These are phyloP conservation scores for Cercophora newfieldiana DNA, from an alignment of 495 filamentous ascomycete species.

Conservation along the genomic window DNA sequence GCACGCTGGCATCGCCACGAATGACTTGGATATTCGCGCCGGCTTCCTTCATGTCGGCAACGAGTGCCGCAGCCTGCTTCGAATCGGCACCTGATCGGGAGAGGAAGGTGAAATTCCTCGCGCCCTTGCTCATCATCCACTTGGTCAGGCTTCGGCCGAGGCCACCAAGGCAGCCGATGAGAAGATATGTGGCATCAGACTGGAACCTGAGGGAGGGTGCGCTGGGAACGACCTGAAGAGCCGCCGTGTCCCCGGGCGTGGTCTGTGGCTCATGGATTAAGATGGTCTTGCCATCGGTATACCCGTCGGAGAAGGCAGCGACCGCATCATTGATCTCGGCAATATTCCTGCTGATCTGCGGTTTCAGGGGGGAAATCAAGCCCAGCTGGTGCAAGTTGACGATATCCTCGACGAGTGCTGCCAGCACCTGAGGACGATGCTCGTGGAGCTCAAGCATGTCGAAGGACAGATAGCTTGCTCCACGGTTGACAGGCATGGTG, in stretches of 20 bases:
- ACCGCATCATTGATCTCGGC: no score
- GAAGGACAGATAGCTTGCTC: conserved; percentile 24
- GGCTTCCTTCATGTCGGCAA: background rate
- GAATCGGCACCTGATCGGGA: conserved; percentile 1
- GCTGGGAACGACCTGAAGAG: no score
- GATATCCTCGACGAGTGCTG: background rate
- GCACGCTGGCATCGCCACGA: conserved; percentile 1
- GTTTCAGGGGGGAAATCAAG: no score
- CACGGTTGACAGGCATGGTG: conserved; percentile 21
- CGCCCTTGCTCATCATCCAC: conserved; percentile 62
- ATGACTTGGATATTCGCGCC: conserved; percentile 8
- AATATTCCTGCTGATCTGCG: no score
- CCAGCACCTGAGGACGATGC: conserved; percentile 7
- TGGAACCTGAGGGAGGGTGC: conserved; percentile 3
- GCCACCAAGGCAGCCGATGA: conserved; percentile 66
- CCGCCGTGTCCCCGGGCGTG: no score
- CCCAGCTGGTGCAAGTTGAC: no score
- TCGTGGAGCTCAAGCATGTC: conserved; percentile 26
- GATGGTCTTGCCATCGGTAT: no score
- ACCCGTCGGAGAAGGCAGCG: no score
- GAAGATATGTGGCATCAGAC: conserved; percentile 54
- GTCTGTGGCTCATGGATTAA: no score
- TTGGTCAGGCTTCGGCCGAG: conserved; percentile 59
- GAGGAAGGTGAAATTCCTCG: conserved; percentile 24
- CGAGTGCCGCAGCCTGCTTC: background rate